A percentile compares a stretch with the other conserved stretches of the same genome.
These are phyloP conservation scores for Alternaria triticimaculans DNA, from an alignment of 2,329 filamentous ascomycete genomes.

Conservation along the genomic window DNA sequence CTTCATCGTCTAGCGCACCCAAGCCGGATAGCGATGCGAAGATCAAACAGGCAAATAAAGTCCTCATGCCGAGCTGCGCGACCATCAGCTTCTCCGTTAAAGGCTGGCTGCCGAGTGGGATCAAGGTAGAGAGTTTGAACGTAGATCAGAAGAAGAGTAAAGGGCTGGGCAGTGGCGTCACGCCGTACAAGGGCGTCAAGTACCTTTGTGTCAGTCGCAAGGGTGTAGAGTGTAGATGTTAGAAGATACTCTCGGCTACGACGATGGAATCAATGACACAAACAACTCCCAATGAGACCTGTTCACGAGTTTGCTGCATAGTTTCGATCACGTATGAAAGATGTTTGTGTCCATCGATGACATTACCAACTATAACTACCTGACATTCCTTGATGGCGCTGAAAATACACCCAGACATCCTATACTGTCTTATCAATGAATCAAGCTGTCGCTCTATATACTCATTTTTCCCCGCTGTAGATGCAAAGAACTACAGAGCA, in stretches of 20 bases:
- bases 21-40: slow-evolving; percentile 54
- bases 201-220: slow-evolving; percentile 77
- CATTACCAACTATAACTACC: neutral
- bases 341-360: neutral
- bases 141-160: slow-evolving; percentile 78
- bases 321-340: neutral
- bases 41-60: slow-evolving; percentile 63
- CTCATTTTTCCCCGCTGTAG: neutral
- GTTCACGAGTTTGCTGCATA: neutral
- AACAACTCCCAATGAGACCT: neutral
- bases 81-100: slow-evolving; percentile 61
- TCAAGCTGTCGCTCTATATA: neutral
- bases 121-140: slow-evolving; percentile 67
- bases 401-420: neutral
- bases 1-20: slow-evolving; percentile 20
- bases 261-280: neutral
- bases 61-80: slow-evolving; percentile 57
- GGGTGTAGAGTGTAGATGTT: slow-evolving; percentile 57
- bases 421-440: neutral
- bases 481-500: neutral
- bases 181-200: slow-evolving; percentile 98
- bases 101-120: slow-evolving; percentile 69
- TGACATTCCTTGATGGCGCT: neutral
- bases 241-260: neutral
- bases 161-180: slow-evolving; percentile 84